phyloP scores from a whole-genome alignment of 2,329 filamentous ascomycete species.

The Pseudopyricularia cyperi region DNA sequence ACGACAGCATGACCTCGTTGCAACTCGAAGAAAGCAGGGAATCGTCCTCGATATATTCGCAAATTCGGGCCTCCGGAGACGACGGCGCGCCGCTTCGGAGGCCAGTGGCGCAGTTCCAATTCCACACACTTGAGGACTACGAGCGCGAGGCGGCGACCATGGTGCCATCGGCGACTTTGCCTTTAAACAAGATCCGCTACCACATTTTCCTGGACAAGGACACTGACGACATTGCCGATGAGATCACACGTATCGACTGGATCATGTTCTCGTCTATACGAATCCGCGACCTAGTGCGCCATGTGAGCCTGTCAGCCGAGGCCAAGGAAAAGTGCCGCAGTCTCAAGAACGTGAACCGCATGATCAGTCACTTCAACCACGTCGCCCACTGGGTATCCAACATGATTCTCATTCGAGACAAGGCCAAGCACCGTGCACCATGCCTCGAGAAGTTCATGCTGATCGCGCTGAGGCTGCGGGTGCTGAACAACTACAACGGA shows the following conservation, averaged over 20 bases:
- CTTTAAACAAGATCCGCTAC: slow-evolving; percentile 76
- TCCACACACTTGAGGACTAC: slow-evolving; percentile 63
- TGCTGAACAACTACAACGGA: slow-evolving; percentile 94
- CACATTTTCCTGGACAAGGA: slow-evolving; percentile 79
- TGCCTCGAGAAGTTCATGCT: slow-evolving; percentile 95
- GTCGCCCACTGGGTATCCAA: slow-evolving; percentile 72
- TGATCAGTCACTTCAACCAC: slow-evolving; percentile 89
- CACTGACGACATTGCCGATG: slow-evolving; percentile 75
- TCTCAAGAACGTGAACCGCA: slow-evolving; percentile 78
- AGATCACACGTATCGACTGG: slow-evolving; percentile 95
- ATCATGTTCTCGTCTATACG: slow-evolving; percentile 94
- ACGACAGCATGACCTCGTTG: slow-evolving; percentile 32
- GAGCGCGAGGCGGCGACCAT: slow-evolving; percentile 64
- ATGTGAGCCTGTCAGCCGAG: slow-evolving; percentile 63
- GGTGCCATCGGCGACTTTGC: slow-evolving; percentile 53
- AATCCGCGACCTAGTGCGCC: slow-evolving; percentile 81
- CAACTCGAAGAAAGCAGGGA: slow-evolving; percentile 28
- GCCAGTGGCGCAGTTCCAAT: slow-evolving; percentile 32
- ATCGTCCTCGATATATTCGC: slow-evolving; percentile 1
- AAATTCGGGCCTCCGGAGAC: neutral
- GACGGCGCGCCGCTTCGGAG: neutral
- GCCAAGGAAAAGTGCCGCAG: slow-evolving; percentile 65
- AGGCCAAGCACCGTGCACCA: slow-evolving; percentile 83
- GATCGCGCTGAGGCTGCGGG: slow-evolving; percentile 72
- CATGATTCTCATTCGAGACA: slow-evolving; percentile 80